These are phyloP conservation scores for Karstenula rhodostoma DNA, from an alignment of 2,329 filamentous ascomycete genomes.

Conservation along the genomic window DNA sequence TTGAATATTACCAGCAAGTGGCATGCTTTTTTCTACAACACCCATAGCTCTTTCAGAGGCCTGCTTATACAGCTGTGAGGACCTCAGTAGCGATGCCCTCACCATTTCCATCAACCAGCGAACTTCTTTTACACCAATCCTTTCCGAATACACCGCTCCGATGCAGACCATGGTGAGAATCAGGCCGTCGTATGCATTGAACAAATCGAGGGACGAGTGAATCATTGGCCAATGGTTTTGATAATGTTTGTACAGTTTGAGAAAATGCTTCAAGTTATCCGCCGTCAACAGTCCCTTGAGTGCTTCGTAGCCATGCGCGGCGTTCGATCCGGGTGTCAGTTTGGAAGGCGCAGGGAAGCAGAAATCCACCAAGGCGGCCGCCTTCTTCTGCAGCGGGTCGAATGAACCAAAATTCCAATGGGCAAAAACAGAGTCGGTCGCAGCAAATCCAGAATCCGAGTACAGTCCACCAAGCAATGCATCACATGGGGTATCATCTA, in stretches of 20 bases:
- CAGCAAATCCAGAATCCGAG: conserved; percentile 54
- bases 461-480: conserved; percentile 60
- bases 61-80: conserved; percentile 60
- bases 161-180: conserved; percentile 75
- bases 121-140: conserved; percentile 66
- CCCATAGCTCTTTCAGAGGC: conserved; percentile 46
- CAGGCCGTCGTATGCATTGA: conserved; percentile 71
- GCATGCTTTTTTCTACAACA: conserved; percentile 51
- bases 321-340: conserved; percentile 34
- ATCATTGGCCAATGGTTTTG: conserved; percentile 77
- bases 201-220: conserved; percentile 74
- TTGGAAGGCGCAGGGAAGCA: conserved; percentile 58
- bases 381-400: conserved; percentile 57
- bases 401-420: conserved; percentile 54
- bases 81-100: conserved; percentile 65
- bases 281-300: conserved; percentile 67
- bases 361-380: conserved; percentile 56
- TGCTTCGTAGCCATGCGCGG: conserved; percentile 61
- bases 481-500: conserved; percentile 55
- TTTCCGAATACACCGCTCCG: conserved; percentile 77
- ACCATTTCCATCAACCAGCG: conserved; percentile 73
- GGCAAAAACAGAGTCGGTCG: conserved; percentile 46
- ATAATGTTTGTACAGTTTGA: conserved; percentile 75
- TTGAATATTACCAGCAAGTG: conserved; percentile 60
- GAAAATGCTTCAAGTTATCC: conserved; percentile 74